Conservation (phyloP, 768 basidiomycete genomes). For the Cystobasidium tubakii region DNA sequence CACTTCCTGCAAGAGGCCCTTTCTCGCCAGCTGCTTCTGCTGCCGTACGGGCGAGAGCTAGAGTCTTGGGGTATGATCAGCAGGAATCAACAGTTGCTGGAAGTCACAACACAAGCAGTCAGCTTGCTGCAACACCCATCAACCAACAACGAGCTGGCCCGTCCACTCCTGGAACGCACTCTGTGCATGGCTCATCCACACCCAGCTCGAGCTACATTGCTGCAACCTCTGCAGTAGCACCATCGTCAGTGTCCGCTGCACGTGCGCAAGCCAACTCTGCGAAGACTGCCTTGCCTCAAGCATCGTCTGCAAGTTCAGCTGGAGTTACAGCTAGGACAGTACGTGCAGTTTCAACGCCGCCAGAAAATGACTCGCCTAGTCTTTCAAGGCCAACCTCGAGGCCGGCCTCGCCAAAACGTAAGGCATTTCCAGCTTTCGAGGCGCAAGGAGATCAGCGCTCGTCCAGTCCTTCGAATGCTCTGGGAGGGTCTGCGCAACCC, state of each 20-base stretch:
- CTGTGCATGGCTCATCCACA: not conserved
- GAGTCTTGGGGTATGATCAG: conserved; percentile 17
- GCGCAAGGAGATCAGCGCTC: not conserved
- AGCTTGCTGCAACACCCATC: not conserved
- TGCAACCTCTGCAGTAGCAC: not conserved
- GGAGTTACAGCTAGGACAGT: not conserved
- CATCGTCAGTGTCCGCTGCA: not conserved
- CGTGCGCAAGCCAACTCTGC: not conserved
- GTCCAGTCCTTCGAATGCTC: not conserved
- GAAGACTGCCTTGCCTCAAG: not conserved
- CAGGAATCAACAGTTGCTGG: not conserved
- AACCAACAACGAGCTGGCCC: not conserved
- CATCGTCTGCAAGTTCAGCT: not conserved
- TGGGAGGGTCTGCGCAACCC: not conserved
- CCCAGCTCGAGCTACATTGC: not conserved
- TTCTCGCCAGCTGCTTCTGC: conserved; percentile 9
- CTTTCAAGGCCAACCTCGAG: not conserved
- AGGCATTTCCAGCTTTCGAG: conserved; percentile 17
- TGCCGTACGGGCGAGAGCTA: not conserved
- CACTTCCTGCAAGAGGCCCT: not conserved
- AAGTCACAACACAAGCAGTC: not conserved
- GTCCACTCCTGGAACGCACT: not conserved
- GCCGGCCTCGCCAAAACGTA: conserved; percentile 19
- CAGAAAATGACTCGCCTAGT: not conserved
- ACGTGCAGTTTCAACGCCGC: conserved; percentile 17